Conservation (phyloP, 2,329 filamentous ascomycete species). For the Coniochaeta prunicola region DNA sequence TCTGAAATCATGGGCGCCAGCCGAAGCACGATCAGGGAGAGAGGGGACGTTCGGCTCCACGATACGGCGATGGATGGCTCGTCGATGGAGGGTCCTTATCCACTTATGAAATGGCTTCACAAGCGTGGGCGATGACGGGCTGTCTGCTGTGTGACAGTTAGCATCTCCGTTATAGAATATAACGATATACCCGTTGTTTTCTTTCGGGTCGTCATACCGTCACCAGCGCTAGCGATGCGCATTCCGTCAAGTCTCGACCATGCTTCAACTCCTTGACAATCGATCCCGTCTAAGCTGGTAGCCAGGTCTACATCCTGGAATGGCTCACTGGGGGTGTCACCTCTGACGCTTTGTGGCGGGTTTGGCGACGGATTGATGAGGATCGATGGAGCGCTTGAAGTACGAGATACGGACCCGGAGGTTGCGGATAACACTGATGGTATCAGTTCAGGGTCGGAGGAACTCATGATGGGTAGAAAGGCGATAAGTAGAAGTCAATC, state of each 20-base stretch:
- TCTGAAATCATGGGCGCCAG: conserved; percentile 7
- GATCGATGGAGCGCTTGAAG: not conserved
- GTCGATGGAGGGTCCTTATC: conserved; percentile 62
- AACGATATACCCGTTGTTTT: too few species aligned
- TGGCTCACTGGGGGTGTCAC: not conserved
- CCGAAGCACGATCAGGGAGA: not conserved
- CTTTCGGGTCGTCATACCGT: not conserved
- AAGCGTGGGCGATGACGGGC: not conserved
- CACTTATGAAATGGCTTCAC: conserved; percentile 59
- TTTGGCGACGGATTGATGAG: not conserved
- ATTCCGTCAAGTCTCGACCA: not conserved
- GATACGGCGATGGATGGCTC: conserved; percentile 35
- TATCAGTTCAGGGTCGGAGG: conserved; percentile 3
- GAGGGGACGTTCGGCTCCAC: conserved; percentile 5
- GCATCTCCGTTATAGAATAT: not conserved
- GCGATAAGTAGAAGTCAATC: conserved; percentile 1
- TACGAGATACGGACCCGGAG: not conserved
- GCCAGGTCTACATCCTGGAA: not conserved
- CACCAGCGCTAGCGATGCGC: not conserved
- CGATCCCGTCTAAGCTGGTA: not conserved
- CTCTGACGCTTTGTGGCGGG: not conserved
- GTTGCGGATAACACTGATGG: not conserved
- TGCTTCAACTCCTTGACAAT: not conserved
- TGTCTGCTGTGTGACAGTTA: not conserved
- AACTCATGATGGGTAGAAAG: conserved; percentile 11